Evolutionary conservation across 2,329 filamentous ascomycete species (phyloP), one percentile per base, ranked within the genome.

Genomic region (Helotiales sp.): DNA sequence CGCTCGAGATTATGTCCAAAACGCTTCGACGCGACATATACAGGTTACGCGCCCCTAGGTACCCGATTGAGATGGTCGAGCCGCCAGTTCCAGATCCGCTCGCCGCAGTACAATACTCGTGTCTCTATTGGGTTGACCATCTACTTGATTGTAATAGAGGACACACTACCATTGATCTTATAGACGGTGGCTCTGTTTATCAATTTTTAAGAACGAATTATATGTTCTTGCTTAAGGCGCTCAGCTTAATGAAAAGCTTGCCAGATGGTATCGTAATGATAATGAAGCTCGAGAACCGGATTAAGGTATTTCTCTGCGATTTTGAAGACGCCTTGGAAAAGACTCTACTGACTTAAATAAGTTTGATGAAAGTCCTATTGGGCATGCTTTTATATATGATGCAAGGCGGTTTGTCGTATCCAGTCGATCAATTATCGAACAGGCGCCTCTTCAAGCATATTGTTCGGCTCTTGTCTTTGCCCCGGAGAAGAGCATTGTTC

Each of bases 1-100:
- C 74, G 3, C 53, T 79, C 1, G 5, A 70, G 15, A 53, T 59
- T 2, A 63, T 78, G 19, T 63, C 52, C 0, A 46, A 54, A 5
- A 67, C 53, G 0, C 66, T 79, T 1, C 54, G 55, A 24, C 70
- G 71, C 1, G 68, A 79, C 36, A 72, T 78, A 0, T 78, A 73
- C 55, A 27, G 59, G 2, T 54, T 78, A 2, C 15, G 22, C 0
- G 15, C 57, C 9, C 66, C 63, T 3, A 68, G 69, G 22, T 49
- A 47, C 48, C 52, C 48, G 0, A 67, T 72, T 31, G 55, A 69
- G 3, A 1, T 65, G 29, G 57, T 69, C 36, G 33, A 60, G 57
- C 30, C 57, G 55, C 59, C 69, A 36, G 24, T 61, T 55, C 57
- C 66, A 55, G 63, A 72, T 63, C 63, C 64, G 51, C 55, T 73